These are phyloP conservation scores for Boletus sp. DNA, from an alignment of 1,284 basidiomycete species.

Conservation along the genomic window DNA sequence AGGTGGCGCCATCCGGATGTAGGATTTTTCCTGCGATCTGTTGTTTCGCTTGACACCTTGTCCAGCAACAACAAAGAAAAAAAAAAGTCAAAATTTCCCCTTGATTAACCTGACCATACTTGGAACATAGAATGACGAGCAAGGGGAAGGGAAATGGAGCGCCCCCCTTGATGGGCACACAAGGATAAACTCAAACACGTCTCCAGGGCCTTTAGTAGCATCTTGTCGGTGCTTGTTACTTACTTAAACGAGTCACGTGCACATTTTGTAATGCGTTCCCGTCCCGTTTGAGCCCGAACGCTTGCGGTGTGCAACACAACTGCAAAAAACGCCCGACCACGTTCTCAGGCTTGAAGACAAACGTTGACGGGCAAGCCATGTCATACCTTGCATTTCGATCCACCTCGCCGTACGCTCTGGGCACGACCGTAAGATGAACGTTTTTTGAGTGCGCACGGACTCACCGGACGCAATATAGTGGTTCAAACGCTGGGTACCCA, in stretches of 20 bases:
- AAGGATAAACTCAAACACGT: neutral
- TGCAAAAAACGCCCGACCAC: too few relatives aligned
- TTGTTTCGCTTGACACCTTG: neutral
- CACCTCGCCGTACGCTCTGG: slow-evolving; percentile 19
- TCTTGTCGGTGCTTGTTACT: neutral
- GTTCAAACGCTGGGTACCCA: slow-evolving; percentile 54
- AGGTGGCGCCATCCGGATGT: neutral
- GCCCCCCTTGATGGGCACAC: neutral
- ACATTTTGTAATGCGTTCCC: neutral
- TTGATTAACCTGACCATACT: neutral
- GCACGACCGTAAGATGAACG: slow-evolving; percentile 21
- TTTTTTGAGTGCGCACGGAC: neutral
- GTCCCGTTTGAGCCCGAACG: neutral
- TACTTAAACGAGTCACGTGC: neutral
- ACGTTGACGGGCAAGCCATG: slow-evolving; percentile 16
- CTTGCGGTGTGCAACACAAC: too few relatives aligned
- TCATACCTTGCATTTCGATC: slow-evolving; percentile 23
- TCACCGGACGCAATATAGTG: slow-evolving; percentile 33
- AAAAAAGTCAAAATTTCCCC: neutral
- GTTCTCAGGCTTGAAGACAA: too few relatives aligned
- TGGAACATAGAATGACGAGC: neutral
- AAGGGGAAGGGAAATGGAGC: too few relatives aligned
- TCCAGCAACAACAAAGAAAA: neutral
- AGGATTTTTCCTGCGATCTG: neutral
- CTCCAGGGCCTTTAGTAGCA: neutral